phyloP scores from a whole-genome alignment of 257 asterid genomes.

The Solanum medicagineum region DNA sequence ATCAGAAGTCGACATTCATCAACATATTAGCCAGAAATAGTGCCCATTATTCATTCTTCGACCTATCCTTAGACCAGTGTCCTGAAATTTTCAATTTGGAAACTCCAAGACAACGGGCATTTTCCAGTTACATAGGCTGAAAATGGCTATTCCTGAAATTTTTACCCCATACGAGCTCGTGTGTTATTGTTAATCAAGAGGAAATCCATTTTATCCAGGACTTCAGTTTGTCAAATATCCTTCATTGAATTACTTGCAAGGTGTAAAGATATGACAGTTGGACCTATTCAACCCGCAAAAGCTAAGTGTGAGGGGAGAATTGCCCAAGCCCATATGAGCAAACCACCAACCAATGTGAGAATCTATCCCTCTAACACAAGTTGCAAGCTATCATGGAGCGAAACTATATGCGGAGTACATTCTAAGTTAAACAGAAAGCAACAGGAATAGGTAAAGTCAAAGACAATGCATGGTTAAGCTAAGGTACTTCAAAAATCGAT shows the following conservation, averaged over 20 bases:
- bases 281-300: rapidly evolving
- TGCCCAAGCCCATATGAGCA: rapidly evolving
- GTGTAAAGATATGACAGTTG: neutral
- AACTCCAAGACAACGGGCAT: neutral
- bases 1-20: neutral
- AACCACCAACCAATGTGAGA: neutral
- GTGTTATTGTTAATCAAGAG: neutral
- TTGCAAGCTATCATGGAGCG: neutral
- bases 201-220: neutral
- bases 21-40: neutral
- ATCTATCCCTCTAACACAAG: neutral
- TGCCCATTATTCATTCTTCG: neutral
- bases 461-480: neutral
- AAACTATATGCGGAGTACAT: neutral
- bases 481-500: neutral
- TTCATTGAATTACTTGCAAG: neutral
- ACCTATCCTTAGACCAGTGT: neutral
- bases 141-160: neutral
- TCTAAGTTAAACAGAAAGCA: neutral
- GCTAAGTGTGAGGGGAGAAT: neutral
- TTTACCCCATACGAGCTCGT: neutral
- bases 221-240: neutral
- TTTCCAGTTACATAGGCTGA: neutral
- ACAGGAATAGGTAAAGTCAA: neutral
- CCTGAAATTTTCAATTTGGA: neutral